These are phyloP conservation scores for Fraxinus platypoda DNA, from an alignment of 305 asterid species.

Conservation along the genomic window DNA sequence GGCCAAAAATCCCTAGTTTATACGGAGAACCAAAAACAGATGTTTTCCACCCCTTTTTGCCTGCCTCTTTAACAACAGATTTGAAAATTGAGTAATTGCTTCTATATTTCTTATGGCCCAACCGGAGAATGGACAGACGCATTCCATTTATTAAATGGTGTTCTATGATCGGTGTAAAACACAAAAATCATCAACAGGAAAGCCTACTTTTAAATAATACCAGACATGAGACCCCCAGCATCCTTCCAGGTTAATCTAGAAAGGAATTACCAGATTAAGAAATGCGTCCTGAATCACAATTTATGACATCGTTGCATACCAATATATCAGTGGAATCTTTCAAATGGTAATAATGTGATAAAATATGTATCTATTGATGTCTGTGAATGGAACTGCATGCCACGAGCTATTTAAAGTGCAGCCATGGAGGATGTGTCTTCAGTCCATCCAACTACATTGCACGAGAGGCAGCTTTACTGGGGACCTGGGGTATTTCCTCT, in stretches of 20 bases:
- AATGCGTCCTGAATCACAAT: neutral
- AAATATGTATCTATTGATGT: constrained; percentile 41
- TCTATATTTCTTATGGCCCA: neutral
- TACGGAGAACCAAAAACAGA: neutral
- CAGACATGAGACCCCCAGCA: neutral
- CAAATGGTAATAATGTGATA: neutral
- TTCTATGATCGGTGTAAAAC: neutral
- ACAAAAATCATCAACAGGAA: neutral
- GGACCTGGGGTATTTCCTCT: neutral
- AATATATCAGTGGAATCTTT: neutral
- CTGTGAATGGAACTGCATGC: constrained; percentile 86
- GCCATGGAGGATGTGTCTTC: constrained; percentile 85
- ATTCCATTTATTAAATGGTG: neutral
- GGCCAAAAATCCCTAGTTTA: no score
- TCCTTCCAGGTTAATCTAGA: neutral
- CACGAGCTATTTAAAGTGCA: constrained; percentile 94
- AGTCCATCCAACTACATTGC: constrained; percentile 97
- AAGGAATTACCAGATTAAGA: neutral
- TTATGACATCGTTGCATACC: neutral
- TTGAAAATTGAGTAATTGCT: neutral
- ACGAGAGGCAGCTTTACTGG: constrained; percentile 81
- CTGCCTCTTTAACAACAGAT: neutral
- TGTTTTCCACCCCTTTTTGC: neutral
- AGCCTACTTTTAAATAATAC: neutral
- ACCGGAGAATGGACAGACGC: neutral